Base-by-base conservation (phyloP, 2,329 filamentous ascomycete species). In the Fusarium sp. region DNA sequence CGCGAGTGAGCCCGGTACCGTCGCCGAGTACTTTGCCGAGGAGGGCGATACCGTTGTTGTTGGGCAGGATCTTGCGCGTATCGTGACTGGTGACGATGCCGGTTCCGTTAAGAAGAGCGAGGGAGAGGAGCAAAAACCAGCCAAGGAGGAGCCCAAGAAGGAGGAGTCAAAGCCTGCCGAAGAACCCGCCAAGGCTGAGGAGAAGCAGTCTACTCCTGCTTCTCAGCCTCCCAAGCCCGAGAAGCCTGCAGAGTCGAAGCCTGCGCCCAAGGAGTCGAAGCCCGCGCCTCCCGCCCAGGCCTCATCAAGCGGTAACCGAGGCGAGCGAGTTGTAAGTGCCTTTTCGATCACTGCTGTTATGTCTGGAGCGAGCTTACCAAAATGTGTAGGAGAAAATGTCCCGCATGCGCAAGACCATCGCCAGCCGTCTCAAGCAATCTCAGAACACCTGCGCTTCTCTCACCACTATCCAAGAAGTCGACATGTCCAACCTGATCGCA, bases 371-470 rank as follows among this genome's bases (percentile, higher is more conserved):
- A 39, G 34, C 66, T 67, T 26, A 69, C 31, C 9, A 26, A 26
- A 9, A 11, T 7, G 8, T 8, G 17, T 2, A 76, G 75, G 76
- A 76, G 65, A 78, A 77, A 64, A 70, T 91, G 70, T 86, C 85
- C 69, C 88, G 88, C 73, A 93, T 93, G 91, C 90, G 91, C 82
- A 92, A 91, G 84, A 91, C 89, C 67, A 93, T 93, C 75, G 91
- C 91, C 70, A 83, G 78, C 71, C 89, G 91, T 70, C 88, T 93
- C 56, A 87, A 86, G 72, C 84, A 92, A 78, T 92, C 90, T 56
- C 85, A 90, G 81, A 86, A 90, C 78, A 86, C 91, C 76, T 85
- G 84, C 75, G 92, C 92, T 80, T 88, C 92, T 21, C 82, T 92
- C 74, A 93, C 92, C 80, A 89, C 92, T 61, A 69, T 77, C 34